phyloP scores from a whole-genome alignment of 2,329 filamentous ascomycete genomes.

The Clathrospora elynae region DNA sequence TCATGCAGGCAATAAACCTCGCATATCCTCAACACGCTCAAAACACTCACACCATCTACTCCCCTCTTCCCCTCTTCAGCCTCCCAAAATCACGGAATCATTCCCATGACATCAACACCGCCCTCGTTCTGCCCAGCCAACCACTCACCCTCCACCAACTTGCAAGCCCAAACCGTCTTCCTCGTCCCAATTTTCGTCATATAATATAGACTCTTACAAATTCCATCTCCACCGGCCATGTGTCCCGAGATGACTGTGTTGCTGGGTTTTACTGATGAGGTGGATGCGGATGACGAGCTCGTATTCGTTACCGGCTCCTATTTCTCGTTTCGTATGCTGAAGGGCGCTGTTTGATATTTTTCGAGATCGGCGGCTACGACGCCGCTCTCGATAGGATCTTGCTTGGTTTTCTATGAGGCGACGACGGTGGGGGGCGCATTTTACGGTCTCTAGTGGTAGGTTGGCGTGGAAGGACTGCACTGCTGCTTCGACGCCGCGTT shows the following conservation, averaged over 20 bases:
- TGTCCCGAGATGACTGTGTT: constrained; percentile 41
- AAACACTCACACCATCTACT: too few relatives aligned
- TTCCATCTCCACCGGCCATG: constrained; percentile 17
- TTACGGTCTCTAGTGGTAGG: constrained; percentile 32
- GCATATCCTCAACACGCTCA: too few relatives aligned
- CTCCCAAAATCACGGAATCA: constrained; percentile 8
- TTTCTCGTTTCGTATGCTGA: constrained; percentile 42
- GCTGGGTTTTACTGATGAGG: neutral
- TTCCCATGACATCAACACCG: constrained; percentile 3
- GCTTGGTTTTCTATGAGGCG: constrained; percentile 34
- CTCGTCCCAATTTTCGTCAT: constrained; percentile 12
- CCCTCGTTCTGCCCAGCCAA: neutral
- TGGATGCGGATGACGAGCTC: constrained; percentile 54
- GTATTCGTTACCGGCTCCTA: constrained; percentile 71
- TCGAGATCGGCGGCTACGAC: constrained; percentile 27
- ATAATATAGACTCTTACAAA: constrained; percentile 20
- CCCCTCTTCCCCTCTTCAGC: constrained; percentile 5
- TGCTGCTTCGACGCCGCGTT: constrained; percentile 30
- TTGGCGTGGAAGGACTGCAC: constrained; percentile 36
- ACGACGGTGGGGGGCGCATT: constrained; percentile 26
- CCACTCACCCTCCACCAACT: constrained; percentile 14
- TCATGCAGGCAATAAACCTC: too few relatives aligned
- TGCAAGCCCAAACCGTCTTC: constrained; percentile 8
- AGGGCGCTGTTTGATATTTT: constrained; percentile 27
- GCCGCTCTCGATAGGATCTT: constrained; percentile 19